Percentiles rank a stretch among this genome's conserved stretches.
These are phyloP conservation scores for Podospora anserina DNA, from an alignment of 495 filamentous ascomycete genomes.

Conservation along the genomic window DNA sequence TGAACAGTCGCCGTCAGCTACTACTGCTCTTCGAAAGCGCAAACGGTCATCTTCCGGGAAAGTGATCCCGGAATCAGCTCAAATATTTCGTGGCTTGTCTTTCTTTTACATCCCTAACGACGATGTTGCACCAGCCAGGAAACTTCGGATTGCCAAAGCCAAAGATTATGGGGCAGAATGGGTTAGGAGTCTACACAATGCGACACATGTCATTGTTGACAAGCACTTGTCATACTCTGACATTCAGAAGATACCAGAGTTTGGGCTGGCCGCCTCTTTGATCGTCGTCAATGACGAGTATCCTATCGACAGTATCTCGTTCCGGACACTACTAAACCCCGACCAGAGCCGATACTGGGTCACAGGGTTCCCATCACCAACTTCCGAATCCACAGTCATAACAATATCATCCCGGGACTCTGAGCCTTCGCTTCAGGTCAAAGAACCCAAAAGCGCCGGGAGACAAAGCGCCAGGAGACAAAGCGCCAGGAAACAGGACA, in stretches of 20 bases:
- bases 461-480: conserved; percentile 12
- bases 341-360: conserved; percentile 60
- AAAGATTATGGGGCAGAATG: conserved; percentile 69
- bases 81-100: conserved; percentile 61
- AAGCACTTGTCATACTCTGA: conserved; percentile 62
- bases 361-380: conserved; percentile 30
- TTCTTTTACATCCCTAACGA: conserved; percentile 84
- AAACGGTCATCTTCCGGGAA: conserved; percentile 42
- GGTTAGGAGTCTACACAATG: conserved; percentile 33
- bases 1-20: conserved; percentile 26
- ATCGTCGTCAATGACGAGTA: conserved; percentile 70
- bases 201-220: conserved; percentile 80
- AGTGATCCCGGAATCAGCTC: conserved; percentile 54
- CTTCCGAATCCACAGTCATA: not conserved
- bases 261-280: conserved; percentile 48
- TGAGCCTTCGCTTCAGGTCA: conserved; percentile 31
- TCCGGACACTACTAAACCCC: conserved; percentile 54
- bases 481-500: conserved; percentile 6
- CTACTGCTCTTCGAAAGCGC: conserved; percentile 44
- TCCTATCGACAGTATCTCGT: conserved; percentile 72
- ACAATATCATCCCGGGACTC: conserved; percentile 16
- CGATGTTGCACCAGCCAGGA: conserved; percentile 62
- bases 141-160: conserved; percentile 68
- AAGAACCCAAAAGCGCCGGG: conserved; percentile 19
- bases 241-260: conserved; percentile 58